These are phyloP conservation scores for Neopestalotiopsis sp. DNA, from an alignment of 2,329 filamentous ascomycete genomes.

Conservation along the genomic window DNA sequence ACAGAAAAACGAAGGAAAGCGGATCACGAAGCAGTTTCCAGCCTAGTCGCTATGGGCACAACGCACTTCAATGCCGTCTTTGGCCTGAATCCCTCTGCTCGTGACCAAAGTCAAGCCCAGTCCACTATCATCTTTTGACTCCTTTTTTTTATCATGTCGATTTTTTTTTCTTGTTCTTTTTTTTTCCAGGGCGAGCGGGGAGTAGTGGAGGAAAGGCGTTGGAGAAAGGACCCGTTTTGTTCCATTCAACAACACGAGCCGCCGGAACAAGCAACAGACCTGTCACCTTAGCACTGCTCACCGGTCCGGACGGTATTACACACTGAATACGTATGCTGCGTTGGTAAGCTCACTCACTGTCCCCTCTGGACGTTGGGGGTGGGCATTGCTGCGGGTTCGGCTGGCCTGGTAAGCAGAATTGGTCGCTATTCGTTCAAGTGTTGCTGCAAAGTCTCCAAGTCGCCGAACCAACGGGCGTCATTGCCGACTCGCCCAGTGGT, in stretches of 20 bases:
- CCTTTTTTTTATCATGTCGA: neutral
- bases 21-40: conserved; percentile 1
- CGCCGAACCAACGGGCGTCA: neutral
- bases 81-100: neutral
- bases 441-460: neutral
- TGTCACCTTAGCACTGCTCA: conserved; percentile 1
- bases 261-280: neutral
- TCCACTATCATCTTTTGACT: neutral
- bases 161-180: neutral
- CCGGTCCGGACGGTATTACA: conserved; percentile 3
- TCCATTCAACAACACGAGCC: neutral
- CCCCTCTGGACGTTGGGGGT: neutral
- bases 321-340: conserved; percentile 1
- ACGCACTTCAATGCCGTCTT: neutral
- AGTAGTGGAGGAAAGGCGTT: neutral
- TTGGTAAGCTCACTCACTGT: neutral
- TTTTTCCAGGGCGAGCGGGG: neutral
- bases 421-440: neutral
- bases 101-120: neutral
- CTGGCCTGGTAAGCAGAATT: neutral
- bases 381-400: neutral
- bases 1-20: neutral
- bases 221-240: neutral
- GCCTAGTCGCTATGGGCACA: neutral
- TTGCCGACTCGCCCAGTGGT: neutral